A percentile compares a stretch with the other conserved stretches of the same genome.
phyloP scores from a whole-genome alignment of 2,329 filamentous ascomycete genomes.

The Penicillium occitanis region DNA sequence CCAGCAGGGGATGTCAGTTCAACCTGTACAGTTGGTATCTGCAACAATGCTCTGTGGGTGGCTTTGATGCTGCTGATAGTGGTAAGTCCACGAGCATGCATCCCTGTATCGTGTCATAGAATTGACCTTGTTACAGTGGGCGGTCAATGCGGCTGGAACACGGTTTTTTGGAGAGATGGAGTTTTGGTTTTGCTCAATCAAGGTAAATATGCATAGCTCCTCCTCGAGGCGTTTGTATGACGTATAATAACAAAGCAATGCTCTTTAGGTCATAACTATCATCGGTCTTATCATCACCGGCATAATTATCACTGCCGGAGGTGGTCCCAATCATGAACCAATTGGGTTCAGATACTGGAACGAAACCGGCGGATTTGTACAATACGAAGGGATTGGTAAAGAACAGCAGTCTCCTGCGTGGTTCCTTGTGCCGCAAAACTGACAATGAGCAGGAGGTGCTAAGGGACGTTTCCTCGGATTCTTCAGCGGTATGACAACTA shows the following conservation, averaged over 20 bases:
- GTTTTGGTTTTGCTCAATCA: conserved; percentile 55
- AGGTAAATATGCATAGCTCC: conserved; percentile 25
- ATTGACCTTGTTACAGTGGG: conserved; percentile 7
- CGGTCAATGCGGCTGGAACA: conserved; percentile 50
- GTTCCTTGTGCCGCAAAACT: neutral
- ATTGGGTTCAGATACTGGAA: conserved; percentile 56
- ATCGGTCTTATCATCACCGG: conserved; percentile 53
- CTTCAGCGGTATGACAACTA: conserved; percentile 16
- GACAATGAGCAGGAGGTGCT: conserved; percentile 19
- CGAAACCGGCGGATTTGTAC: conserved; percentile 49
- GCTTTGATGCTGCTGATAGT: conserved; percentile 62
- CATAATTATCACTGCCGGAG: conserved; percentile 57
- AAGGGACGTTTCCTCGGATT: conserved; percentile 27
- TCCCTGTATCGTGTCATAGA: neutral
- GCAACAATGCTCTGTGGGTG: conserved; percentile 46
- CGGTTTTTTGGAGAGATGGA: conserved; percentile 55
- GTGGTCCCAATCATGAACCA: conserved; percentile 48
- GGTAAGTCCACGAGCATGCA: conserved; percentile 13
- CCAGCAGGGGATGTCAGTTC: conserved; percentile 39
- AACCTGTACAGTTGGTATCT: conserved; percentile 24
- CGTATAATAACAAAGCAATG: neutral
- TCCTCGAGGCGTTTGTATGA: neutral
- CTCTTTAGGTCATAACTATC: conserved; percentile 46
- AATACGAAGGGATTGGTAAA: conserved; percentile 40
- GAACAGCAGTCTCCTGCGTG: neutral